These are phyloP conservation scores for Fusarium torreyae DNA, from an alignment of 2,329 filamentous ascomycete genomes.

Conservation along the genomic window DNA sequence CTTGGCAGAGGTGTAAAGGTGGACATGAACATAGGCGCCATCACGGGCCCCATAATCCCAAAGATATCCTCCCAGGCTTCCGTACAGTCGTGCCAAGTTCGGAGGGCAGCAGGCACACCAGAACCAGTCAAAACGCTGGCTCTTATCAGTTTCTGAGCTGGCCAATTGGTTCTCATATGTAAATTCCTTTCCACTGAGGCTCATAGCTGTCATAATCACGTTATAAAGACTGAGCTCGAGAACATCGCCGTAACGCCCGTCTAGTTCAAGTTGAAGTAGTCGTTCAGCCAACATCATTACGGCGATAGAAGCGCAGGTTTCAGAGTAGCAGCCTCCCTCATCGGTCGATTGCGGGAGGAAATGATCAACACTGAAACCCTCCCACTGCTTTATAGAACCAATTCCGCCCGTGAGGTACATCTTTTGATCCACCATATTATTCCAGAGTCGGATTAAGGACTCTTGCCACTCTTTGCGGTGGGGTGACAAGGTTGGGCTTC, in stretches of 20 bases:
- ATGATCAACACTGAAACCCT: constrained; percentile 40
- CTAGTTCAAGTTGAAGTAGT: constrained; percentile 67
- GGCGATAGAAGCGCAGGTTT: constrained; percentile 52
- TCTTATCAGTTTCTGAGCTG: constrained; percentile 51
- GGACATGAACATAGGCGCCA: constrained; percentile 63
- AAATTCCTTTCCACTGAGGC: constrained; percentile 68
- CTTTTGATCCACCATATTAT: constrained; percentile 73
- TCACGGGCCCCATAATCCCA: constrained; percentile 60
- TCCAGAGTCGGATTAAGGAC: constrained; percentile 67
- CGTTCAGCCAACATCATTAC: constrained; percentile 73
- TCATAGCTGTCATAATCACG: constrained; percentile 71
- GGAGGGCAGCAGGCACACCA: constrained; percentile 72
- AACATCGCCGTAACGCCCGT: constrained; percentile 69
- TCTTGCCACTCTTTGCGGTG: constrained; percentile 48
- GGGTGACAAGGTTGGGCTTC: constrained; percentile 42
- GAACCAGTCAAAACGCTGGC: constrained; percentile 52
- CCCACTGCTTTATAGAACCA: constrained; percentile 61
- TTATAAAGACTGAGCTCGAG: constrained; percentile 76
- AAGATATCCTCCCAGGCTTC: constrained; percentile 69
- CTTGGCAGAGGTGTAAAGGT: constrained; percentile 68
- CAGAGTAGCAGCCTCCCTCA: constrained; percentile 33
- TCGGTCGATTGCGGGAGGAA: constrained; percentile 33
- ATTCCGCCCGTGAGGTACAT: constrained; percentile 76
- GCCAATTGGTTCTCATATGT: constrained; percentile 75
- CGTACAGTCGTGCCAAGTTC: constrained; percentile 70